Evolutionary conservation across 2,329 filamentous ascomycete genomes (phyloP).

Genomic region (Scytalidium lignicola): DNA sequence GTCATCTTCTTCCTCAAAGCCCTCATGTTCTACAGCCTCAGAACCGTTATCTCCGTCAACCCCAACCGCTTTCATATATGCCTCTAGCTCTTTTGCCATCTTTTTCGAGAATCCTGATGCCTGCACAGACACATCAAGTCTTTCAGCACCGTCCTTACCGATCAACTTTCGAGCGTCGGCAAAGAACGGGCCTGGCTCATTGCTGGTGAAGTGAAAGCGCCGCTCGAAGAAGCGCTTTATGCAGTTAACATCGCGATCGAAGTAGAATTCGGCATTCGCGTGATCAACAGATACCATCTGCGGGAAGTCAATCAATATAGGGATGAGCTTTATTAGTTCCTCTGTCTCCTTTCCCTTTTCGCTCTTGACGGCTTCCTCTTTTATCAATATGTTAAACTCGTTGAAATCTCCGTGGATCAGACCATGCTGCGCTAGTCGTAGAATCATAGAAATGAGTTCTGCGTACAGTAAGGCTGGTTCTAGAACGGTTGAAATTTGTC

Average conservation of each 20-base stretch:
- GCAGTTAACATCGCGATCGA: constrained; percentile 91
- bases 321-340: constrained; percentile 54
- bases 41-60: constrained; percentile 40
- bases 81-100: constrained; percentile 90
- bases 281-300: constrained; percentile 98
- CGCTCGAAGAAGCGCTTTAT: constrained; percentile 91
- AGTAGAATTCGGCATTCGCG: constrained; percentile 91
- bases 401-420: constrained; percentile 98
- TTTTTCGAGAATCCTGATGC: constrained; percentile 95
- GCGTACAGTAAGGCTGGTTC: constrained; percentile 82
- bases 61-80: constrained; percentile 73
- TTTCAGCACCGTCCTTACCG: constrained; percentile 56
- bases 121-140: constrained; percentile 83
- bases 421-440: constrained; percentile 77
- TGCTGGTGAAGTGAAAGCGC: constrained; percentile 80
- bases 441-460: constrained; percentile 83
- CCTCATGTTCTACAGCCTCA: constrained; percentile 24
- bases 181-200: constrained; percentile 80
- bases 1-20: constrained; percentile 29
- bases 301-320: constrained; percentile 93
- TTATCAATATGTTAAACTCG: constrained; percentile 96
- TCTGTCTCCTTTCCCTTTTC: constrained; percentile 35
- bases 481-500: constrained; percentile 79
- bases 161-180: constrained; percentile 74
- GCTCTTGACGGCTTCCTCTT: constrained; percentile 53